These are phyloP conservation scores for Protomyces macrosporus DNA, from an alignment of 1,139 yeast genomes.

Conservation along the genomic window DNA sequence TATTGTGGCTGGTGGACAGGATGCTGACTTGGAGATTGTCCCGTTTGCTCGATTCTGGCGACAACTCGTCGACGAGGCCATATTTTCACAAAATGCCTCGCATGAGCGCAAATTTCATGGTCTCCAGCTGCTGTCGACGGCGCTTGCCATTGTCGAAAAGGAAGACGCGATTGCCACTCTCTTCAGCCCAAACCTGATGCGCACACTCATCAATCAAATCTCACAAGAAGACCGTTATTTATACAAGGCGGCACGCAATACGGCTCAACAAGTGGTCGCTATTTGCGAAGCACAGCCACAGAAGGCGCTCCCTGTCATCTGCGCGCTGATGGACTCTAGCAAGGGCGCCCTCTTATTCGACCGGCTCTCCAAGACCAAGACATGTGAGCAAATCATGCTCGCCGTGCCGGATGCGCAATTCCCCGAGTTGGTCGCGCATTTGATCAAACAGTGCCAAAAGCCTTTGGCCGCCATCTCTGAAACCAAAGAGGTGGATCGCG, in stretches of 20 bases:
- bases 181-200: constrained; percentile 65
- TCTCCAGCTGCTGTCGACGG: constrained; percentile 59
- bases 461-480: constrained; percentile 33
- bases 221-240: constrained; percentile 61
- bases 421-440: constrained; percentile 37
- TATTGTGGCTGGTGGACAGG: constrained; percentile 28
- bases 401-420: constrained; percentile 36
- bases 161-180: constrained; percentile 42
- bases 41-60: constrained; percentile 72
- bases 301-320: background rate
- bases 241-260: constrained; percentile 56
- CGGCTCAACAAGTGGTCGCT: background rate
- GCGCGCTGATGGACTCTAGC: background rate
- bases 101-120: constrained; percentile 87
- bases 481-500: constrained; percentile 44
- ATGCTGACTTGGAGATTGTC: constrained; percentile 34
- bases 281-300: constrained; percentile 1
- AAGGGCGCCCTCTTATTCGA: constrained; percentile 53
- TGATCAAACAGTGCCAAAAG: constrained; percentile 36
- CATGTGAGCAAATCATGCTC: constrained; percentile 48
- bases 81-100: constrained; percentile 71
- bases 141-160: constrained; percentile 42
- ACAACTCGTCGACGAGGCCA: constrained; percentile 68
- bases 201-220: constrained; percentile 73
- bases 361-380: constrained; percentile 65